Evolutionary conservation across 495 filamentous ascomycete genomes (phyloP).

Genomic region (Pseudotulostoma volvatum): DNA sequence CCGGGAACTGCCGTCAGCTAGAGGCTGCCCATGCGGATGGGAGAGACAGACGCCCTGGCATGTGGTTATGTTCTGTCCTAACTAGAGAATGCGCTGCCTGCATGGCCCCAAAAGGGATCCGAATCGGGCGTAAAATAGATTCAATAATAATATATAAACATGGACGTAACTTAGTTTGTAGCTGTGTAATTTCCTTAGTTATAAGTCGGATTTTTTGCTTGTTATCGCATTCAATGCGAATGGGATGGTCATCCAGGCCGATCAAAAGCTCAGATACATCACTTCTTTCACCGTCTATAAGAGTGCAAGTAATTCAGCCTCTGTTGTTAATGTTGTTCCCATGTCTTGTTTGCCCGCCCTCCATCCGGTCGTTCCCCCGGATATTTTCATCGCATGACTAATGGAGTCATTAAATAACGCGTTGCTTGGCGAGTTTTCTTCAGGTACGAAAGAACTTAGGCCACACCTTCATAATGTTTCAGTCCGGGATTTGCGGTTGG

Average conservation of each 20-base stretch:
- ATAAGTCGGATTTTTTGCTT: background rate
- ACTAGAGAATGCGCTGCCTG: too few relatives aligned
- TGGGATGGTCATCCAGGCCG: background rate
- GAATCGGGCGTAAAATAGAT: too few relatives aligned
- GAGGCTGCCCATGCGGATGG: too few relatives aligned
- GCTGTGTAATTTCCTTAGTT: background rate
- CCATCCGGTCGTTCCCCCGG: constrained; percentile 9
- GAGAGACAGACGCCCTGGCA: too few relatives aligned
- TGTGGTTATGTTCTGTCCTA: too few relatives aligned
- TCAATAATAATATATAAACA: too few relatives aligned
- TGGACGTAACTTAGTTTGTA: constrained; percentile 8
- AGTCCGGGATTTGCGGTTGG: constrained; percentile 10
- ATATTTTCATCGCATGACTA: constrained; percentile 3
- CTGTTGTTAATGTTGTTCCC: constrained; percentile 8
- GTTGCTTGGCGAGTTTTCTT: constrained; percentile 3
- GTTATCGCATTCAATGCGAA: background rate
- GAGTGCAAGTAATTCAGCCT: constrained; percentile 7
- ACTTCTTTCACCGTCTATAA: constrained; percentile 1
- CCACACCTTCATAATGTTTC: background rate
- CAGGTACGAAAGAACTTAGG: background rate
- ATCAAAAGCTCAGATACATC: background rate
- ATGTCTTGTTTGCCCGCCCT: constrained; percentile 9
- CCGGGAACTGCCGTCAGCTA: too few relatives aligned
- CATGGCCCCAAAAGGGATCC: too few relatives aligned
- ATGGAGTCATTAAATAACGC: constrained; percentile 7